Evolutionary conservation across 2,329 filamentous ascomycete genomes (phyloP).

Genomic region (Colletotrichum navitas): DNA sequence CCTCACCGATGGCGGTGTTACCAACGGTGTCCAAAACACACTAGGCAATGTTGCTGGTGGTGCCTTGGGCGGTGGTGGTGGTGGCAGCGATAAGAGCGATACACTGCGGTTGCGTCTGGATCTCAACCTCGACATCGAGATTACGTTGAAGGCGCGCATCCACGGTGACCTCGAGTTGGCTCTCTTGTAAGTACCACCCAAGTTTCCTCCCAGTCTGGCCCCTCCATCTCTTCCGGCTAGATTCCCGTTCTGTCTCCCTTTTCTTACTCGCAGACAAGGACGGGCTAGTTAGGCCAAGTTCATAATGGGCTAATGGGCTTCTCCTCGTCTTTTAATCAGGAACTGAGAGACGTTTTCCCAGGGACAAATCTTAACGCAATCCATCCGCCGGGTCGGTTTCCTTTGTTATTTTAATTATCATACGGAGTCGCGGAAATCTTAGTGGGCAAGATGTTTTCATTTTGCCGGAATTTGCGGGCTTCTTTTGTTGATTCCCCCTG

Average conservation of each 20-base stretch:
- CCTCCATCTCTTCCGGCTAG: slow-evolving; percentile 30
- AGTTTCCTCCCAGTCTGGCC: slow-evolving; percentile 28
- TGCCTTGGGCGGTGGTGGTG: slow-evolving; percentile 51
- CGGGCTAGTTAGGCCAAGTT: slow-evolving; percentile 44
- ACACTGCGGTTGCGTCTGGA: slow-evolving; percentile 81
- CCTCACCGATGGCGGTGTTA: slow-evolving; percentile 46
- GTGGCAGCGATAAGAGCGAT: slow-evolving; percentile 66
- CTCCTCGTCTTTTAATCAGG: slow-evolving; percentile 43
- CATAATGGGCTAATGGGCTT: slow-evolving; percentile 44
- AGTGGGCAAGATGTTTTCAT: slow-evolving; percentile 21
- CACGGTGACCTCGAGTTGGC: slow-evolving; percentile 86
- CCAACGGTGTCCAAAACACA: slow-evolving; percentile 56
- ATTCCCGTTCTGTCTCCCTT: slow-evolving; percentile 36
- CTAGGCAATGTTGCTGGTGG: slow-evolving; percentile 56
- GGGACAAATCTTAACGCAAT: slow-evolving; percentile 41
- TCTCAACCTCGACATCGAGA: slow-evolving; percentile 85
- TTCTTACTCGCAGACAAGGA: slow-evolving; percentile 43
- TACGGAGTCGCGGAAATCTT: slow-evolving; percentile 33
- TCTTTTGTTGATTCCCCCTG: slow-evolving; percentile 25
- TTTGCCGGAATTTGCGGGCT: slow-evolving; percentile 32
- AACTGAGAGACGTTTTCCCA: slow-evolving; percentile 43
- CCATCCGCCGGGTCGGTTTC: neutral
- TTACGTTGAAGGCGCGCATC: slow-evolving; percentile 87
- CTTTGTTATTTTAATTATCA: slow-evolving; percentile 12
- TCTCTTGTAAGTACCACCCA: slow-evolving; percentile 63